Base-by-base conservation (phyloP, 306 rosid species). In the Vachellia collinsii region DNA sequence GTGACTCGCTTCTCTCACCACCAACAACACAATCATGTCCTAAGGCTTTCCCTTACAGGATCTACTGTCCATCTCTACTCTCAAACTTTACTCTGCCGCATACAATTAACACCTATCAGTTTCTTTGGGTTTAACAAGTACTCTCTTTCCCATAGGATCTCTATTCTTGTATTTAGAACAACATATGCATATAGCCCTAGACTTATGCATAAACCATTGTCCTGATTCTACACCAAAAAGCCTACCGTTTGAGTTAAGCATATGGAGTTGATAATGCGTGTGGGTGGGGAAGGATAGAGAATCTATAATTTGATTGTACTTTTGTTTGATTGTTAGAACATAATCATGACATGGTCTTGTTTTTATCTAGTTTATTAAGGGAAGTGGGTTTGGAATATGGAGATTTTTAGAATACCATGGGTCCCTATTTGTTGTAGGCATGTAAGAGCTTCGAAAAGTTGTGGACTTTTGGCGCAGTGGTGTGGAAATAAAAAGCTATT, bases 321-420 rank as follows among this genome's bases (percentile, higher is more conserved):
- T 79, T 82, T 79, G 86, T 83, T 51, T 36, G 73, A 77, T 56
- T 83, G 66, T 58, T 67, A 19, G 17, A 82, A 83, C 89, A 67
- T 88, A 85, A 86, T 80, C 80, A 78, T 84, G 79, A 76, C 83
- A 58, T 44, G 36, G 74, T 76, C 50, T 70, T 82, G 74, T 70
- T 78, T 74, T 76, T 76, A 47, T 80, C 58, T 72, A 78, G 65
- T 50, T 84, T 85, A 56, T 76, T 65, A 72, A 82, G 66, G 48
- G 29, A 80, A 80, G 84, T 87, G 83, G 87, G 76, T 67, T 80
- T 76, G 68, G 58, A 76, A 82, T 79, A 76, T 79, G 61, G 80
- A 67, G 16, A 69, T 29, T 80, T 82, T 79, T 76, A 3, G 50
- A 72, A 59, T 39, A 63, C 19, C 6, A 86, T 66, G 83, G 82